These are phyloP conservation scores for Monoraphidium neglectum DNA, from an alignment of 139 green algal genomes.

Conservation along the genomic window DNA sequence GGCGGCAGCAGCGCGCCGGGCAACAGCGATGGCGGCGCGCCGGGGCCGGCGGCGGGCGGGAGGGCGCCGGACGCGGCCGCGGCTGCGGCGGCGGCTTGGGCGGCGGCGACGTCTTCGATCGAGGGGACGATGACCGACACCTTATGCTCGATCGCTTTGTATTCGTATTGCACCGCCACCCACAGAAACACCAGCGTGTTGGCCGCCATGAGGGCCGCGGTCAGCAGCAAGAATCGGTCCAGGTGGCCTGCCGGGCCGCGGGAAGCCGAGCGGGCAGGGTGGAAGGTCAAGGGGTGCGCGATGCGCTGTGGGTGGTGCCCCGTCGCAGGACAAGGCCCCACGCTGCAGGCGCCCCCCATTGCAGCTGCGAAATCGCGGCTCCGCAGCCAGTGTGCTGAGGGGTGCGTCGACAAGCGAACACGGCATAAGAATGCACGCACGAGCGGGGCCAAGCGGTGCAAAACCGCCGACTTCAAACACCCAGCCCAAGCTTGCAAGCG, in stretches of 20 bases:
- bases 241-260: constrained; percentile 52
- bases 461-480: no score
- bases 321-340: no score
- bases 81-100: constrained; percentile 11
- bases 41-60: neutral
- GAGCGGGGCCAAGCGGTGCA: no score
- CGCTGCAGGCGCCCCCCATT: no score
- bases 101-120: constrained; percentile 12
- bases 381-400: no score
- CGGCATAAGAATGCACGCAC: no score
- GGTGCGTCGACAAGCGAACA: no score
- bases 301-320: no score
- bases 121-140: constrained; percentile 15
- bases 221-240: constrained; percentile 80
- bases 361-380: no score
- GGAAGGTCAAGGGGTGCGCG: no score
- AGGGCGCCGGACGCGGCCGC: neutral
- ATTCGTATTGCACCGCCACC: constrained; percentile 76
- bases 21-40: constrained; percentile 24
- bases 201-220: constrained; percentile 60
- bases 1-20: constrained; percentile 12
- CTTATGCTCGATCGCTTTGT: constrained; percentile 81
- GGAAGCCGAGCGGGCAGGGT: no score
- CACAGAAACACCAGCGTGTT: constrained; percentile 68
- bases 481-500: no score